Conservation (phyloP, 768 basidiomycete genomes). For the Russula ochroleuca region DNA sequence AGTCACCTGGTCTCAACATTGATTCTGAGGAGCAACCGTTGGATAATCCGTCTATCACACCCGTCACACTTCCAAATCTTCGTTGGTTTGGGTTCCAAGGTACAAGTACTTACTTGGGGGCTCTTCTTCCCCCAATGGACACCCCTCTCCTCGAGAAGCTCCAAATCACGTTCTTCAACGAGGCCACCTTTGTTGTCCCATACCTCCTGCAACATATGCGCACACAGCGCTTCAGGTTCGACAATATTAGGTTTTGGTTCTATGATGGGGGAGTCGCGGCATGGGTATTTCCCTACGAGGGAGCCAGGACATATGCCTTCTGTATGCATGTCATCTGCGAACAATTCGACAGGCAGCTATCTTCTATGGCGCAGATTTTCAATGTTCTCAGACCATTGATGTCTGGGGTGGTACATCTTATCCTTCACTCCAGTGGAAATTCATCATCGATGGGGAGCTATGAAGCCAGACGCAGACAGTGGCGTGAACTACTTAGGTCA, state of each 20-base stretch:
- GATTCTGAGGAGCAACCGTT: background rate
- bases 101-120: background rate
- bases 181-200: background rate
- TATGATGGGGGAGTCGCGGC: background rate
- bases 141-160: constrained; percentile 1
- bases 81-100: background rate
- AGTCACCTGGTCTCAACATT: background rate
- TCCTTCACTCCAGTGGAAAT: background rate
- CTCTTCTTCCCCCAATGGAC: background rate
- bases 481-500: background rate
- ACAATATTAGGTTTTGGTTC: background rate
- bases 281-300: background rate
- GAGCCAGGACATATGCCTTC: background rate
- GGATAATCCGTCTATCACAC: background rate
- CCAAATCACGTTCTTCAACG: background rate
- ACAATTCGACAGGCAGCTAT: background rate
- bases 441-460: background rate
- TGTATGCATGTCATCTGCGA: background rate
- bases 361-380: background rate
- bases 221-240: background rate
- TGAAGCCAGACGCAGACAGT: background rate
- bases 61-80: background rate
- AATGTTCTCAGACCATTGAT: background rate
- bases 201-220: background rate
- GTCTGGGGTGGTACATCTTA: background rate